These are phyloP conservation scores for Diutina rugosa DNA, from an alignment of 1,139 yeast species.

Conservation along the genomic window DNA sequence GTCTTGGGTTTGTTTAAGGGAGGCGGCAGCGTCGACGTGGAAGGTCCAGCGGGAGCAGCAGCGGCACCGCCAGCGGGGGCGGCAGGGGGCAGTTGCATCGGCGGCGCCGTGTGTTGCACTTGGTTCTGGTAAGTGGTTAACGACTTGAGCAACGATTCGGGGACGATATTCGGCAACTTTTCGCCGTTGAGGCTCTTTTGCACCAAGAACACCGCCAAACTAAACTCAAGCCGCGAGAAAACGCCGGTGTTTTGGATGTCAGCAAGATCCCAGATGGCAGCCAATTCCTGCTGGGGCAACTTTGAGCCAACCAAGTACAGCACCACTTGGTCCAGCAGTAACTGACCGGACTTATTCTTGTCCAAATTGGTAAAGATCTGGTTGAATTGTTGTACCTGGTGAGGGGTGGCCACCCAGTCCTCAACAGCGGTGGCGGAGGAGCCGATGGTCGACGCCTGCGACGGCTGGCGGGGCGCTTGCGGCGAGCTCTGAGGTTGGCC, in stretches of 20 bases:
- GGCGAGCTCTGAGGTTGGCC: slow-evolving; percentile 6
- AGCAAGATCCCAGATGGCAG: slow-evolving; percentile 88
- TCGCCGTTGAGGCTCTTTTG: slow-evolving; percentile 73
- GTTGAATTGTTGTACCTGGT: slow-evolving; percentile 69
- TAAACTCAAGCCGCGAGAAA: slow-evolving; percentile 71
- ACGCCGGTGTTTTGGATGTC: slow-evolving; percentile 82
- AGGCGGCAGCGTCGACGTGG: neutral
- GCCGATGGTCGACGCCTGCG: neutral
- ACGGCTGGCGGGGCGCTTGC: neutral
- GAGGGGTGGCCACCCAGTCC: slow-evolving; percentile 60
- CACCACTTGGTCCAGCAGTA: slow-evolving; percentile 75
- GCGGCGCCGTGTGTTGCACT: slow-evolving; percentile 9
- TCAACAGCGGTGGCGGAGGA: slow-evolving; percentile 4
- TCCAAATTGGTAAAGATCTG: slow-evolving; percentile 69
- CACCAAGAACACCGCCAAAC: slow-evolving; percentile 87
- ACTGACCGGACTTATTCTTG: slow-evolving; percentile 43
- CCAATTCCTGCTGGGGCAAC: slow-evolving; percentile 72
- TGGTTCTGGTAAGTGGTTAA: slow-evolving; percentile 10
- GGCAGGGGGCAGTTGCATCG: neutral
- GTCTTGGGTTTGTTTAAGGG: slow-evolving; percentile 18
- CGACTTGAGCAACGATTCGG: slow-evolving; percentile 35
- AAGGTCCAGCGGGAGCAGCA: slow-evolving; percentile 7
- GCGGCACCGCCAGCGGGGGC: neutral
- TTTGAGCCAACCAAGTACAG: slow-evolving; percentile 82
- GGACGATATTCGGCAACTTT: slow-evolving; percentile 60